A percentile compares a stretch with the other conserved stretches of the same genome.
Evolutionary conservation across 1,139 yeast genomes (phyloP).

Genomic region (Lodderomyces elongisporus): DNA sequence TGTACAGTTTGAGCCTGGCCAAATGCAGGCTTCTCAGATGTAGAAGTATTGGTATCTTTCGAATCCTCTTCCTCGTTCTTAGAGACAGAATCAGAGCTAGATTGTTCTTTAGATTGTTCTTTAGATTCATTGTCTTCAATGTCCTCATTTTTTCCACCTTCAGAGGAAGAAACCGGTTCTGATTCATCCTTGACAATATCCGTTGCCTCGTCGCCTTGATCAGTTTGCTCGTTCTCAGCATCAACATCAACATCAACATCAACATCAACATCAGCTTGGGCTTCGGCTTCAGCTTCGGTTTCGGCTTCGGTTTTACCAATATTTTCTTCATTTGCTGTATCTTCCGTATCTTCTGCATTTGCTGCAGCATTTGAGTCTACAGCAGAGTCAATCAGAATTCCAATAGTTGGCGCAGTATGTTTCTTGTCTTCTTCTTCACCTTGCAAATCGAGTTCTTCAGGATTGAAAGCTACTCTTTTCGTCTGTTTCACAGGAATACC

Average conservation of each 20-base stretch:
- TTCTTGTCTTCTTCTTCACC: conserved; percentile 34
- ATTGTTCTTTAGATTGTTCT: conserved; percentile 3
- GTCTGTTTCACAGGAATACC: conserved; percentile 29
- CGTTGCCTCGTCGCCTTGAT: background rate
- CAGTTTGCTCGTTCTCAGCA: background rate
- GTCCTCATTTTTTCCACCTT: conserved; percentile 1
- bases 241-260: conserved; percentile 1
- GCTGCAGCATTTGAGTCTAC: conserved; percentile 1
- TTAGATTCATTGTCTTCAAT: conserved; percentile 3
- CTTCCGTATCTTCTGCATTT: background rate
- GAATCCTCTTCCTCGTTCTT: background rate
- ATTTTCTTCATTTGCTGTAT: conserved; percentile 1
- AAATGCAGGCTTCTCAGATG: background rate
- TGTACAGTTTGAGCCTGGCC: background rate
- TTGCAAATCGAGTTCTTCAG: conserved; percentile 36
- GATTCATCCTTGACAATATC: too few species aligned
- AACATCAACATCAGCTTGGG: background rate
- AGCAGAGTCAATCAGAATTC: conserved; percentile 2
- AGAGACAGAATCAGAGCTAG: background rate
- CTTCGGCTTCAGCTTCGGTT: too few species aligned
- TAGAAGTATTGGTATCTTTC: conserved; percentile 1
- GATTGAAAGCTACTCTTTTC: conserved; percentile 70
- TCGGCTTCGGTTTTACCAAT: background rate
- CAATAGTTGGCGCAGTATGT: conserved; percentile 37
- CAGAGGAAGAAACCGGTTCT: too few species aligned